A percentile compares a stretch with the other conserved stretches of the same genome.
These are phyloP conservation scores for Zanthoxylum bungeanum DNA, from an alignment of 345 rosid species.

Conservation along the genomic window DNA sequence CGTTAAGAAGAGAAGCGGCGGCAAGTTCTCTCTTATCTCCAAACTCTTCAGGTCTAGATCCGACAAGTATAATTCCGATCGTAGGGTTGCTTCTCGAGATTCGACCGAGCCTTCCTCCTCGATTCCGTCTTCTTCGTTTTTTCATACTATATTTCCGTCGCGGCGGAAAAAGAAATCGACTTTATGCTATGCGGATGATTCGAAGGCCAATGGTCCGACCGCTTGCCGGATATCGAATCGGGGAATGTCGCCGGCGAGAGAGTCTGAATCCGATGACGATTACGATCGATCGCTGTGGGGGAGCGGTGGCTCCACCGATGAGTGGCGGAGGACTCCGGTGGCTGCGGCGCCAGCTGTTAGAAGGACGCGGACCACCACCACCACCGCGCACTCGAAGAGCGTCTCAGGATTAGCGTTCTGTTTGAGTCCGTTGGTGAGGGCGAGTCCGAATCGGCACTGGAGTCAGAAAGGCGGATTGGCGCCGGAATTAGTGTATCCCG, in stretches of 20 bases:
- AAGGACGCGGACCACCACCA: slow-evolving; percentile 21
- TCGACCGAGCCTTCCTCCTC: slow-evolving; percentile 30
- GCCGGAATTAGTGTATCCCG: slow-evolving; percentile 45
- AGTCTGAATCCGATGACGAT: slow-evolving; percentile 31
- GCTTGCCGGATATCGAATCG: slow-evolving; percentile 40
- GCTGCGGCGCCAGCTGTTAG: slow-evolving; percentile 32
- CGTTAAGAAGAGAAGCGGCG: slow-evolving; percentile 30
- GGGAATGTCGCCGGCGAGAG: slow-evolving; percentile 80
- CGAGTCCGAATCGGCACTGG: slow-evolving; percentile 74
- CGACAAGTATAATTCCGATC: slow-evolving; percentile 46
- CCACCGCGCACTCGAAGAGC: slow-evolving; percentile 26
- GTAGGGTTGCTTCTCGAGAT: slow-evolving; percentile 24
- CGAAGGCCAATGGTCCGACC: slow-evolving; percentile 22
- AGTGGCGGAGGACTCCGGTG: slow-evolving; percentile 39
- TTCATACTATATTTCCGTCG: slow-evolving; percentile 41
- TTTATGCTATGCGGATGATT: slow-evolving; percentile 27
- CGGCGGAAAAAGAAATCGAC: slow-evolving; percentile 42
- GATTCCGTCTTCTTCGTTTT: slow-evolving; percentile 55
- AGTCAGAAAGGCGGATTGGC: slow-evolving; percentile 47
- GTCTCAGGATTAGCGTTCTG: slow-evolving; percentile 69
- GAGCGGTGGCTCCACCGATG: slow-evolving; percentile 41
- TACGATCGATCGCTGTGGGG: slow-evolving; percentile 33
- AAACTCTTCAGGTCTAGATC: slow-evolving; percentile 70
- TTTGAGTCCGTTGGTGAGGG: slow-evolving; percentile 85
- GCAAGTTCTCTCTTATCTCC: slow-evolving; percentile 45